Percentiles rank a stretch among this genome's conserved stretches.
Conservation (phyloP, 805 yeast genomes). For the Citeromyces nyonsensis region DNA sequence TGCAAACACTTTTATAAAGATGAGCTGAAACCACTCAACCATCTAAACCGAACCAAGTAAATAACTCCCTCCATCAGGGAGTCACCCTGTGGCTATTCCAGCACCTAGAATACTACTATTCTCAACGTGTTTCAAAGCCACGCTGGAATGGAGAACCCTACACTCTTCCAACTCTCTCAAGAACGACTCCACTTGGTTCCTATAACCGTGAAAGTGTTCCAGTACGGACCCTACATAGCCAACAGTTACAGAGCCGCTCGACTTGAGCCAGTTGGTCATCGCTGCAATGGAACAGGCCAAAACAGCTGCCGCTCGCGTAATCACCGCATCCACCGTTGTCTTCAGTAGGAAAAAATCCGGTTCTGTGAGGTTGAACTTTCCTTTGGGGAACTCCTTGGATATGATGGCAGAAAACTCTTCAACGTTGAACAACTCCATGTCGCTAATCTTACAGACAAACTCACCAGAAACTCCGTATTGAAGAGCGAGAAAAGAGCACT, state of each 20-base stretch:
- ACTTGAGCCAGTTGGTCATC: constrained; percentile 14
- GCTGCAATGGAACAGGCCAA: constrained; percentile 25
- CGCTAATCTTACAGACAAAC: constrained; percentile 21
- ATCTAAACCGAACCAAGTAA: too few species aligned
- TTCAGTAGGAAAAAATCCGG: constrained; percentile 15
- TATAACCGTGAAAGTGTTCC: constrained; percentile 22
- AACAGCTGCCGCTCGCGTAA: constrained; percentile 26
- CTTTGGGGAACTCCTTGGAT: background rate
- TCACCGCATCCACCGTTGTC: constrained; percentile 18
- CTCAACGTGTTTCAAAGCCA: too few species aligned
- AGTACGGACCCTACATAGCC: constrained; percentile 39
- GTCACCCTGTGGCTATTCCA: too few species aligned
- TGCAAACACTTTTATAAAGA: too few species aligned
- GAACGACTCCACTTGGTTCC: constrained; percentile 14
- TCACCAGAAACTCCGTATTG: constrained; percentile 23
- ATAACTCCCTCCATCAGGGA: too few species aligned
- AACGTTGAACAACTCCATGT: constrained; percentile 6
- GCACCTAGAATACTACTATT: too few species aligned
- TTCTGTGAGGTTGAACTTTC: background rate
- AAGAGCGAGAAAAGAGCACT: background rate
- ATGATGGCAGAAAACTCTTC: background rate
- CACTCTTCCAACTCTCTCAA: constrained; percentile 2
- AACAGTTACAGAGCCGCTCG: constrained; percentile 9
- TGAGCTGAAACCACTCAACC: too few species aligned
- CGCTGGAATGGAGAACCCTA: too few species aligned